A percentile compares a stretch with the other conserved stretches of the same genome.
Conservation (phyloP, 129 eudicot species). For the Kitagawia praeruptora region DNA sequence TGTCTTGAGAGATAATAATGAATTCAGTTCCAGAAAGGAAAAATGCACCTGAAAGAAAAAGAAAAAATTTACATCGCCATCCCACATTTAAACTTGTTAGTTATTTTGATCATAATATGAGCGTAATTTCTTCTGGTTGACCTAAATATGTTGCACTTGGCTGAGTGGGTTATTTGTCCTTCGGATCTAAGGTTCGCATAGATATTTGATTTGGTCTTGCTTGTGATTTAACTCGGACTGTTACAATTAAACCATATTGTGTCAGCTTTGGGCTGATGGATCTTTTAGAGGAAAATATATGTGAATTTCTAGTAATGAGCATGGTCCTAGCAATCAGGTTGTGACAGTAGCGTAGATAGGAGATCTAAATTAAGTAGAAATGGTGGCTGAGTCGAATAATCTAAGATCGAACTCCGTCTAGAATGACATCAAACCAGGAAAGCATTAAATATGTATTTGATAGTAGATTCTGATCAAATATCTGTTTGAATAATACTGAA, state of each 20-base stretch:
- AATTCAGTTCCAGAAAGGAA: neutral
- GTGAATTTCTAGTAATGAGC: neutral
- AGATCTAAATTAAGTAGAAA: neutral
- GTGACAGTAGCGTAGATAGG: neutral
- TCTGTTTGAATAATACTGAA: neutral
- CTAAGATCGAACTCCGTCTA: neutral
- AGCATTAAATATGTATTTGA: neutral
- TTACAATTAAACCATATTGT: neutral
- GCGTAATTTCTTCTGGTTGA: neutral
- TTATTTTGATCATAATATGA: neutral
- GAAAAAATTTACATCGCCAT: neutral
- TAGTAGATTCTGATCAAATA: neutral
- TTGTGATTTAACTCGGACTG: neutral
- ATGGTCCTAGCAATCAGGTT: neutral
- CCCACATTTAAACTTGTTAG: neutral
- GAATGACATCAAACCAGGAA: neutral
- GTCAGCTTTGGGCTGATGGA: neutral
- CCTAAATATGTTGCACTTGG: neutral
- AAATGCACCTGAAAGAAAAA: neutral
- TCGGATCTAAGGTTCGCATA: no score
- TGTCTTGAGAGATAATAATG: neutral
- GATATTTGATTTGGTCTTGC: neutral
- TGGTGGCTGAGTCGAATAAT: neutral
- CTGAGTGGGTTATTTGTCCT: neutral
- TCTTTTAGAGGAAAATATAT: neutral